A percentile compares a stretch with the other conserved stretches of the same genome.
These are phyloP conservation scores for Pythium oligandrum DNA, from an alignment of 352 stramenopile genomes.

Conservation along the genomic window DNA sequence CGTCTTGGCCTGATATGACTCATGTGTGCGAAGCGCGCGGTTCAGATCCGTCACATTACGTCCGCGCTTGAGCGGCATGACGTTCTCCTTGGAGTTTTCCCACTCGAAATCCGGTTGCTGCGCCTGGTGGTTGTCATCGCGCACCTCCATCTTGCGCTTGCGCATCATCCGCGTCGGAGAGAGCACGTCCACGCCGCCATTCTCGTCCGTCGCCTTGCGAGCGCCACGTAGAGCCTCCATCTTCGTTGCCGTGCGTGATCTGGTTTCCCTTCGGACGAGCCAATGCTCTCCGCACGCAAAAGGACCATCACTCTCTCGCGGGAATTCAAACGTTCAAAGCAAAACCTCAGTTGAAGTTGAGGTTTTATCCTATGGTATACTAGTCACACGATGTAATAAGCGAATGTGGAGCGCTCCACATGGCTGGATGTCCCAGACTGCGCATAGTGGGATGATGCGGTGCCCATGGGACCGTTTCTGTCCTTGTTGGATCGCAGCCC, in stretches of 20 bases:
- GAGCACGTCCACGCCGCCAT: constrained; percentile 8
- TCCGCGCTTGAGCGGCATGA: constrained; percentile 78
- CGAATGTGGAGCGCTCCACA: too few relatives aligned
- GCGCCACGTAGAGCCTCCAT: too few relatives aligned
- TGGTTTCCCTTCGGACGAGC: too few relatives aligned
- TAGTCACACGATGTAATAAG: too few relatives aligned
- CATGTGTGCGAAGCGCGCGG: constrained; percentile 48
- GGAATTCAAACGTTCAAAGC: not conserved
- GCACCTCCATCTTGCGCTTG: constrained; percentile 35
- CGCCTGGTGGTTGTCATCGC: constrained; percentile 5
- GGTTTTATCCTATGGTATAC: too few relatives aligned
- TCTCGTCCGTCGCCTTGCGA: constrained; percentile 15
- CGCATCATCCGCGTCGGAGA: constrained; percentile 4
- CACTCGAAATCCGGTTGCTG: constrained; percentile 54
- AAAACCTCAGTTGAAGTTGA: not conserved
- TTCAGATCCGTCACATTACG: constrained; percentile 81
- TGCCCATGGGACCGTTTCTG: too few relatives aligned
- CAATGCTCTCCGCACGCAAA: not conserved
- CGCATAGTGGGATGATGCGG: too few relatives aligned
- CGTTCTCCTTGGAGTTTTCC: constrained; percentile 86
- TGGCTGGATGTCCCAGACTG: too few relatives aligned
- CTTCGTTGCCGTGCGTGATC: too few relatives aligned
- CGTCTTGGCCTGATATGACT: constrained; percentile 61
- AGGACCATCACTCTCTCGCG: not conserved
- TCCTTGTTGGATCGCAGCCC: too few relatives aligned